phyloP scores from a whole-genome alignment of 106 monocot species.

The Iris macrosiphon region DNA sequence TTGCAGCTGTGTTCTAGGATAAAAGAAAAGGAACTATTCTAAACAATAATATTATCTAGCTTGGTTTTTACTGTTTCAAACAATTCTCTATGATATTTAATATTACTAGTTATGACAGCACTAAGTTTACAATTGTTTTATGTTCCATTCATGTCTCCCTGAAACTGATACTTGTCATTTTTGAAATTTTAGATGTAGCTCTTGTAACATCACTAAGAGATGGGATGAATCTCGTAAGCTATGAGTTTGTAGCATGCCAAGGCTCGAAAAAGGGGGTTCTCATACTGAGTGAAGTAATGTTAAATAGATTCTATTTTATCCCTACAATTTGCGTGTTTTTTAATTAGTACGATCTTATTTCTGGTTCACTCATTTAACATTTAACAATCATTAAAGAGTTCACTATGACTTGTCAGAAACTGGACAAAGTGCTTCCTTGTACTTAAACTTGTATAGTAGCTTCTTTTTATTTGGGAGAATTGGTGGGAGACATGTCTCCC shows the following conservation, averaged over 20 bases:
- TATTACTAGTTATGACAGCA: background rate
- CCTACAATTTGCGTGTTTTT: background rate
- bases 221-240: conserved; percentile 99
- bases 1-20: no score
- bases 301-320: background rate
- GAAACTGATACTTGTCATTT: background rate
- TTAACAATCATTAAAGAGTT: no score
- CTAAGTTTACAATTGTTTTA: conserved; percentile 1
- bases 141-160: background rate
- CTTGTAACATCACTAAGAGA: conserved; percentile 95
- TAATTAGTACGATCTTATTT: no score
- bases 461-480: no score
- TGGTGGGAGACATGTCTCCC: no score
- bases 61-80: background rate
- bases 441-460: no score
- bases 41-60: no score
- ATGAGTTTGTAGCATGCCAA: conserved; percentile 98
- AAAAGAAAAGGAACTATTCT: no score
- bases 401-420: no score
- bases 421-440: no score
- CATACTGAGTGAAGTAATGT: conserved; percentile 88
- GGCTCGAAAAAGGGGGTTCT: conserved; percentile 94
- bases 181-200: conserved; percentile 61
- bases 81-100: background rate
- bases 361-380: no score